A percentile compares a stretch with the other conserved stretches of the same genome.
phyloP scores from a whole-genome alignment of 2,329 filamentous ascomycete species.

The Cryphonectria radicalis region DNA sequence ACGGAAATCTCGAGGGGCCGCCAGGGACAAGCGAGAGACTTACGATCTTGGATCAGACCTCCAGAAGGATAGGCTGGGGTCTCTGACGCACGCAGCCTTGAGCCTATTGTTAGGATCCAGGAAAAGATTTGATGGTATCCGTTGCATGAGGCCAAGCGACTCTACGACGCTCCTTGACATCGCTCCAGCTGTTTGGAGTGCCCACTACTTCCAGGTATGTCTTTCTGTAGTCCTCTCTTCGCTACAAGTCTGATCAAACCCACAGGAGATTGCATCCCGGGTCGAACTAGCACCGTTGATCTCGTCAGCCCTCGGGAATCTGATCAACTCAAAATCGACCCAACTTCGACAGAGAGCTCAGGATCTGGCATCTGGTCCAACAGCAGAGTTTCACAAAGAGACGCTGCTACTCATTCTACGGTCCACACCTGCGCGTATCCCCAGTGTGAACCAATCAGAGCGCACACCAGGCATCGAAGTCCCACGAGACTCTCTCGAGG shows the following conservation, averaged over 20 bases:
- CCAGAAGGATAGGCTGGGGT: constrained; percentile 19
- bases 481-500: not conserved
- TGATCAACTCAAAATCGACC: constrained; percentile 15
- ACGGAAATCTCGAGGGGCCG: constrained; percentile 4
- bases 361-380: constrained; percentile 6
- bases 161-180: constrained; percentile 23
- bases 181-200: constrained; percentile 27
- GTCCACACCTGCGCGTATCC: constrained; percentile 7
- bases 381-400: constrained; percentile 1
- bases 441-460: not conserved
- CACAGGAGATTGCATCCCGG: constrained; percentile 19
- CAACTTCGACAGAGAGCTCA: constrained; percentile 10
- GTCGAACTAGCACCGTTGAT: constrained; percentile 14
- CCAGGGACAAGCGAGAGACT: not conserved
- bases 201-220: constrained; percentile 25
- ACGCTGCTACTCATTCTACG: constrained; percentile 7
- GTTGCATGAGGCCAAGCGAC: not conserved
- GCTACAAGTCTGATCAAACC: not conserved
- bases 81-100: constrained; percentile 17
- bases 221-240: not conserved
- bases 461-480: not conserved
- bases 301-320: constrained; percentile 20
- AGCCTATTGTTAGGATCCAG: constrained; percentile 17
- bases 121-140: constrained; percentile 8
- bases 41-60: constrained; percentile 2